These are phyloP conservation scores for Psilocybe tampanensis DNA, from an alignment of 768 basidiomycete species.

Conservation along the genomic window DNA sequence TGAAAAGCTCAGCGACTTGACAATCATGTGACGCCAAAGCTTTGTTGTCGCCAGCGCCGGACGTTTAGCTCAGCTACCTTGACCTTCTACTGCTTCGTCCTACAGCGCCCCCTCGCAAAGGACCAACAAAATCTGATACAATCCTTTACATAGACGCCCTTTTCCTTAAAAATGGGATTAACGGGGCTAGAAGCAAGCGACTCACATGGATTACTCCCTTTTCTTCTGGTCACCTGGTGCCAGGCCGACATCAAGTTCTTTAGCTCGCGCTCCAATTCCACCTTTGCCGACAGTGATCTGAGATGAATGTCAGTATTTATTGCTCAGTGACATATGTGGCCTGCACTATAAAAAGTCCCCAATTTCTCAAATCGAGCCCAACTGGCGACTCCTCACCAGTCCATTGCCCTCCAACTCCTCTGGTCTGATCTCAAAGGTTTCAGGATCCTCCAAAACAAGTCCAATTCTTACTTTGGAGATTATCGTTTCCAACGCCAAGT, in stretches of 20 bases:
- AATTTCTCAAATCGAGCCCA: neutral
- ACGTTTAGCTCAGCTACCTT: no score
- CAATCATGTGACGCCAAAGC: no score
- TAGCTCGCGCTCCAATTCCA: slow-evolving; percentile 24
- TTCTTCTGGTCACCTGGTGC: slow-evolving; percentile 11
- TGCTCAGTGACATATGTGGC: neutral
- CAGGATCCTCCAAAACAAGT: neutral
- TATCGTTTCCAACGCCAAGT: slow-evolving; percentile 1
- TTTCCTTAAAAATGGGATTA: neutral
- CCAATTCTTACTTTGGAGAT: neutral
- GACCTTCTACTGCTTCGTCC: no score
- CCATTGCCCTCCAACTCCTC: neutral
- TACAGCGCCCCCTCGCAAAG: no score
- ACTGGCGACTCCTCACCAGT: neutral
- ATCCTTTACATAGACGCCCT: slow-evolving; percentile 5
- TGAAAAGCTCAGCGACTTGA: no score
- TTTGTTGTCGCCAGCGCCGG: no score
- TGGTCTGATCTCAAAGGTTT: neutral
- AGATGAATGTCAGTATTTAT: slow-evolving; percentile 15
- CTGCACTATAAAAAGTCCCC: slow-evolving; percentile 17
- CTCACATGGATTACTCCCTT: slow-evolving; percentile 6
- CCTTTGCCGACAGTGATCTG: slow-evolving; percentile 18
- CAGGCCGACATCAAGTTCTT: slow-evolving; percentile 10
- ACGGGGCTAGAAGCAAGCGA: neutral
- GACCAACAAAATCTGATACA: neutral